Percentiles rank a stretch among this genome's conserved stretches.
phyloP scores from a whole-genome alignment of 257 asterid genomes.

The Voacanga thouarsii region DNA sequence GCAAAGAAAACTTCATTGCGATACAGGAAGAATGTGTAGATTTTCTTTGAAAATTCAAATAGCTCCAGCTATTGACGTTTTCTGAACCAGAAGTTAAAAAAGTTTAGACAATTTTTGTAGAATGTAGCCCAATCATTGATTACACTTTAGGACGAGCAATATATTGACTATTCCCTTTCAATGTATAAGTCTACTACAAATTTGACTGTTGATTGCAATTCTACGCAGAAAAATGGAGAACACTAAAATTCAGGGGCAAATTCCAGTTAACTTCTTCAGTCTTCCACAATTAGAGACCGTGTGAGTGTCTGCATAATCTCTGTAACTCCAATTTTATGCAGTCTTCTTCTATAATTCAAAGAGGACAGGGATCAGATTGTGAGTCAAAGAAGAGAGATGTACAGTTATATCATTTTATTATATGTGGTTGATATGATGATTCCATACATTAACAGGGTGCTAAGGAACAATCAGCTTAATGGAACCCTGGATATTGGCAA shows the following conservation, averaged over 20 bases:
- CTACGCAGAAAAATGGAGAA: slow-evolving; percentile 62
- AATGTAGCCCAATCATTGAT: neutral
- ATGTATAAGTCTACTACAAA: neutral
- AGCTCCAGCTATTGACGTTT: neutral
- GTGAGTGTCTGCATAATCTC: slow-evolving; percentile 39
- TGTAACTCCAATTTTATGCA: neutral
- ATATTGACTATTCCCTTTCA: neutral
- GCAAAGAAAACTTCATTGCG: neutral
- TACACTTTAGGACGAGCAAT: neutral
- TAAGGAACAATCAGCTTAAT: slow-evolving; percentile 56
- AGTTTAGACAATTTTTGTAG: neutral
- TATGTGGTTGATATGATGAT: slow-evolving; percentile 4
- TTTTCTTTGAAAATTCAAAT: neutral
- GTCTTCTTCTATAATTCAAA: neutral
- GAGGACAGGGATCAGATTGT: neutral
- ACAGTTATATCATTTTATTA: neutral
- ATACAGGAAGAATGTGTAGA: too few relatives aligned
- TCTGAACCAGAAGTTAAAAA: neutral
- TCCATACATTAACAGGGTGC: slow-evolving; percentile 39
- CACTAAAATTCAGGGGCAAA: slow-evolving; percentile 52
- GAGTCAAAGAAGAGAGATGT: neutral
- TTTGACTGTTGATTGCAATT: slow-evolving; percentile 16
- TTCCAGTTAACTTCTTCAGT: slow-evolving; percentile 50
- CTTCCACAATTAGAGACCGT: slow-evolving; percentile 66
- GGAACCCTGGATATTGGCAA: slow-evolving; percentile 67